Conservation (phyloP, 2,329 filamentous ascomycete species). For the Hysterium pulicare region DNA sequence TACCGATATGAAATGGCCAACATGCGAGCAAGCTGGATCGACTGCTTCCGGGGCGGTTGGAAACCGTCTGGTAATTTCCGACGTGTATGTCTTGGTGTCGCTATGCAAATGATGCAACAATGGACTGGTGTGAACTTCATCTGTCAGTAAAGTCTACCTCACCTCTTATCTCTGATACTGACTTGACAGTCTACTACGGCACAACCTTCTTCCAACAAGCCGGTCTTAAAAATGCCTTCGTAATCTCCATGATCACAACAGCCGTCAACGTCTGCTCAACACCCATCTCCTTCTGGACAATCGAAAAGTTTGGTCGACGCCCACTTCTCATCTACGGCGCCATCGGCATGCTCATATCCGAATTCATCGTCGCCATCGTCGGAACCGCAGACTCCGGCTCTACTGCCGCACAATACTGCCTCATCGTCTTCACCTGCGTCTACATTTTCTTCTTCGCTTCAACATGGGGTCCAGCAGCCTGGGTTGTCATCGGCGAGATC, state of each 20-base stretch:
- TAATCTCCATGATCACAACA: constrained; percentile 81
- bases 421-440: constrained; percentile 86
- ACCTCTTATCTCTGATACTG: background rate
- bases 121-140: constrained; percentile 87
- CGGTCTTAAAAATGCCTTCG: constrained; percentile 72
- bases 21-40: constrained; percentile 63
- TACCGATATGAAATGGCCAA: constrained; percentile 68
- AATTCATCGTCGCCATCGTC: constrained; percentile 79
- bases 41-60: constrained; percentile 58
- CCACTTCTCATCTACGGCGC: constrained; percentile 76
- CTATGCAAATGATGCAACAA: constrained; percentile 51
- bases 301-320: constrained; percentile 79
- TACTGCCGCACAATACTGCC: constrained; percentile 46
- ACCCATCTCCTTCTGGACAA: constrained; percentile 80
- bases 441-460: constrained; percentile 92
- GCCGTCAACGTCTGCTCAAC: constrained; percentile 85
- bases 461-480: constrained; percentile 77
- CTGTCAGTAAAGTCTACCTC: constrained; percentile 40
- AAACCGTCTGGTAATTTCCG: constrained; percentile 51
- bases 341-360: constrained; percentile 77
- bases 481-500: constrained; percentile 80
- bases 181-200: constrained; percentile 48
- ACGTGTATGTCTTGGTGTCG: constrained; percentile 46
- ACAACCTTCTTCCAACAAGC: constrained; percentile 80
- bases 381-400: constrained; percentile 43